Conservation (phyloP, 257 asterid species). For the Lycium ferocissimum region DNA sequence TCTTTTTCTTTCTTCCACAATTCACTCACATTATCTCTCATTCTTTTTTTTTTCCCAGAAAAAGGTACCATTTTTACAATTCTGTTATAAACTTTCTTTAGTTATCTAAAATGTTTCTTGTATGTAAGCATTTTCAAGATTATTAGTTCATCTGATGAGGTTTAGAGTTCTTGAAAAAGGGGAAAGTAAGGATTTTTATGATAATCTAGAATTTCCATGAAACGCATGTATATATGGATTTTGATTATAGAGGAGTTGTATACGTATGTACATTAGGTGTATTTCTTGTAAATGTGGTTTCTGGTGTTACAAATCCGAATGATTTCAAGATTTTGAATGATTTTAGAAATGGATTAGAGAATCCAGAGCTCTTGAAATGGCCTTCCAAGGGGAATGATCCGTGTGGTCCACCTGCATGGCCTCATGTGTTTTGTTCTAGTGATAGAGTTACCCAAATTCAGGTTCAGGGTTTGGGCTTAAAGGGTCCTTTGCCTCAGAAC, state of each 20-base stretch:
- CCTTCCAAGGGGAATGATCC: conserved; percentile 70
- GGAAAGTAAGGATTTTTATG: conserved; percentile 36
- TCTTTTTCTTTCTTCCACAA: conserved; percentile 19
- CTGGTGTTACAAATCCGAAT: conserved; percentile 56
- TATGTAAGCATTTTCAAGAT: conserved; percentile 20
- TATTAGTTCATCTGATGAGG: conserved; percentile 20
- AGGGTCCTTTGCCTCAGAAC: conserved; percentile 73
- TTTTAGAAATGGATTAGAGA: conserved; percentile 63
- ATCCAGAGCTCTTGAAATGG: conserved; percentile 77
- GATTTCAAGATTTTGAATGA: conserved; percentile 70
- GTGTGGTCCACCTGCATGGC: conserved; percentile 88
- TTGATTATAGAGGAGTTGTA: conserved; percentile 31
- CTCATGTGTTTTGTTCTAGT: conserved; percentile 66
- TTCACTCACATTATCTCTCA: conserved; percentile 34
- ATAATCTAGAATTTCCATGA: conserved; percentile 36
- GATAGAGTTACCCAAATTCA: conserved; percentile 87
- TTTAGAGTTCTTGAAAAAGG: neutral
- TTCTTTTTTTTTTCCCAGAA: neutral
- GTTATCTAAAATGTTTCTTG: neutral
- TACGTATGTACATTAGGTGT: conserved; percentile 42
- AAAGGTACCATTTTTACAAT: conserved; percentile 17
- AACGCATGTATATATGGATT: conserved; percentile 43
- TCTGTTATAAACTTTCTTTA: neutral
- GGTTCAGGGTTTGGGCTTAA: conserved; percentile 67
- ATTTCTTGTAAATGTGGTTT: conserved; percentile 43